Evolutionary conservation across 2,329 filamentous ascomycete species (phyloP), one percentile per base, ranked within the genome.

Genomic region (Aureobasidium sp.): DNA sequence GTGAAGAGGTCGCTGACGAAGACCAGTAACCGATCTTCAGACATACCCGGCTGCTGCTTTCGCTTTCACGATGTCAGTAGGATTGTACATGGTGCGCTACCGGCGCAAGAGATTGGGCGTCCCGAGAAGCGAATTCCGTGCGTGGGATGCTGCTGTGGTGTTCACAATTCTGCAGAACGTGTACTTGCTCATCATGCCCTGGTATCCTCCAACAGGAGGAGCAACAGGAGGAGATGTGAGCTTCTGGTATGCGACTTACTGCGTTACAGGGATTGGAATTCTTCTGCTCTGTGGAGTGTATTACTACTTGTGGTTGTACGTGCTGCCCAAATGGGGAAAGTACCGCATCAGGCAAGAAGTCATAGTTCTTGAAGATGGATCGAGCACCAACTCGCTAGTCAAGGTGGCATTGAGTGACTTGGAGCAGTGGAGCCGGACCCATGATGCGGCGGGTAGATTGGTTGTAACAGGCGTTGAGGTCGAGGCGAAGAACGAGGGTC

Each of bases 161-260:
- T 87, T 90, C 71, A 84, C 80, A 53, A 79, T 86, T 49, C 69
- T 83, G 0, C 74, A 84, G 0, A 82, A 87, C 57, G 61, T 85
- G 0, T 89, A 84, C 63, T 74, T 89, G 48, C 73, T 90, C 2
- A 78, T 85, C 16, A 88, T 88, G 79, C 87, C 87, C 0, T 90
- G 87, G 87, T 87, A 85, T 65, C 87, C 87, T 2, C 88, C 87
- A 0, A 76, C 77, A 0, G 79, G 76, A 0, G 87, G 87, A 0
- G 75, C 75, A 0, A 79, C 81, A 37, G 83, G 81, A 0, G 87
- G 86, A 0, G 83, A 86, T 61, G 86, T 89, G 1, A 86, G 82
- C 59, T 90, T 91, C 72, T 90, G 84, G 83, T 91, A 90, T 65
- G 86, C 79, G 1, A 89, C 86, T 0, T 89, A 90, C 66, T 80